phyloP scores from a whole-genome alignment of 169 alveolate genomes.

The Cryptosporidium sp. region DNA sequence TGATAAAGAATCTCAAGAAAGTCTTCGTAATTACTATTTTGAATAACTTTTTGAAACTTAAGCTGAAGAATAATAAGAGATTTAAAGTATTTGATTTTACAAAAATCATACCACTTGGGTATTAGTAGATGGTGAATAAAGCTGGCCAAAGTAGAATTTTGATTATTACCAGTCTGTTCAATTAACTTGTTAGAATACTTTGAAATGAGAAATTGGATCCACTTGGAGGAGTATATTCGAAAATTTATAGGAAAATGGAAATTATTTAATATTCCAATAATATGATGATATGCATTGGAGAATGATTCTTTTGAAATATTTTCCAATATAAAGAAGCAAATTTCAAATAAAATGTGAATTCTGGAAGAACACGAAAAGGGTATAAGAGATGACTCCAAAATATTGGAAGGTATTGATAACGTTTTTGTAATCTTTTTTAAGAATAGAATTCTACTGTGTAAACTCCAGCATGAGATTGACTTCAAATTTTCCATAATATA shows the following conservation, averaged over 20 bases:
- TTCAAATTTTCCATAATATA: constrained; percentile 63
- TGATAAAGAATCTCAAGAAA: constrained; percentile 16
- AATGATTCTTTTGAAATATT: constrained; percentile 22
- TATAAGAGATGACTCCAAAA: constrained; percentile 38
- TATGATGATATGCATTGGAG: constrained; percentile 16
- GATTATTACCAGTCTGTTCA: background rate
- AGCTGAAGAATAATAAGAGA: constrained; percentile 18
- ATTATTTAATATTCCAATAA: constrained; percentile 56
- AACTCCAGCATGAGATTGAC: constrained; percentile 50
- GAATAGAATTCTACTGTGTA: constrained; percentile 36
- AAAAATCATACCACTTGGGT: constrained; percentile 57
- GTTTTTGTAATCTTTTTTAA: constrained; percentile 34
- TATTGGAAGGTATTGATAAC: constrained; percentile 65
- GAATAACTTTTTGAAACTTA: background rate
- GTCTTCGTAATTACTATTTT: background rate
- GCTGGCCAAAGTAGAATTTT: background rate
- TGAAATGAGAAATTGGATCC: constrained; percentile 26
- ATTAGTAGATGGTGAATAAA: constrained; percentile 5
- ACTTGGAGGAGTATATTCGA: constrained; percentile 26
- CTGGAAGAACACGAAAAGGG: constrained; percentile 48
- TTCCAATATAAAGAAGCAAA: constrained; percentile 14
- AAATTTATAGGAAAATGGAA: constrained; percentile 15
- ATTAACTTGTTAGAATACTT: constrained; percentile 5
- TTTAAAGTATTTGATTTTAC: constrained; percentile 46
- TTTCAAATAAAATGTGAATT: constrained; percentile 51